phyloP scores from a whole-genome alignment of 169 alveolate genomes.

The Eimeria praecox region DNA sequence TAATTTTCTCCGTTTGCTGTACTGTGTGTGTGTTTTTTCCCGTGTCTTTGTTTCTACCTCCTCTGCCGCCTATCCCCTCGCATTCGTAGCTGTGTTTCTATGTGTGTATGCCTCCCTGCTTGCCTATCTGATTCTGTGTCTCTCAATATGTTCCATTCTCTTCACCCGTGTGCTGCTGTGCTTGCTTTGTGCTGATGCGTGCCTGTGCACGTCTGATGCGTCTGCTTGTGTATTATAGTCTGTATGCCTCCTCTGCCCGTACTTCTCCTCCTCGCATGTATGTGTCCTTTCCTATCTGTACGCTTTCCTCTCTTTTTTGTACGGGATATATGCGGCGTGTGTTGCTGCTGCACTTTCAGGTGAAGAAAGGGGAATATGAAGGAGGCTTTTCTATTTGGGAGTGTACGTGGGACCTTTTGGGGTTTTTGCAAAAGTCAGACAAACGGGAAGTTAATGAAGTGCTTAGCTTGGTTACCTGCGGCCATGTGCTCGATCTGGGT shows the following conservation, averaged over 20 bases:
- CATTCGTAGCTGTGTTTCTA: neutral
- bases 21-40: neutral
- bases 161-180: neutral
- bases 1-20: neutral
- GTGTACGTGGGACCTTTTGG: constrained; percentile 72
- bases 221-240: neutral
- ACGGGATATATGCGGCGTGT: neutral
- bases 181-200: neutral
- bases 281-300: neutral
- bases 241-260: neutral
- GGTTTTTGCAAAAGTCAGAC: neutral
- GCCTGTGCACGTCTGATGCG: neutral
- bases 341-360: constrained; percentile 22
- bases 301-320: neutral
- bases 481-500: constrained; percentile 69
- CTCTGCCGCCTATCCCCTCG: neutral
- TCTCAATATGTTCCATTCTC: neutral
- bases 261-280: neutral
- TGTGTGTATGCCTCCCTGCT: neutral
- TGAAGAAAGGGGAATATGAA: constrained; percentile 64
- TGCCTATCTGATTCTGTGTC: neutral
- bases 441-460: neutral
- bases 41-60: neutral
- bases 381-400: constrained; percentile 80
- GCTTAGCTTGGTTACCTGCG: neutral